A percentile compares a stretch with the other conserved stretches of the same genome.
Evolutionary conservation across 805 yeast genomes (phyloP).

Genomic region (Candida piceae): DNA sequence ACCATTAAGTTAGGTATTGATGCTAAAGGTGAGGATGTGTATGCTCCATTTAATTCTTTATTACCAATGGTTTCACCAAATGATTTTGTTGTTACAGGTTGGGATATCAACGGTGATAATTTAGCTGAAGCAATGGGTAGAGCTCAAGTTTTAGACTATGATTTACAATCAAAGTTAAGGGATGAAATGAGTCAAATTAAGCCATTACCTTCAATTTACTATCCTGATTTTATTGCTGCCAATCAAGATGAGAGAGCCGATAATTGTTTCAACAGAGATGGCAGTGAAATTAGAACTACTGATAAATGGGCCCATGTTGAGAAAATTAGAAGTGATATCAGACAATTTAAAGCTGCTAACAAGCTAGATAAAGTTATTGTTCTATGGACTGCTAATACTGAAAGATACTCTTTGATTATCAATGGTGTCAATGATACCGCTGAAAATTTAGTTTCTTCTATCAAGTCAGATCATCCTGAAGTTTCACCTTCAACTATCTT

Average conservation of each 20-base stretch:
- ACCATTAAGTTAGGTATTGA: slow-evolving; percentile 89
- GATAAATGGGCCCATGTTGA: slow-evolving; percentile 90
- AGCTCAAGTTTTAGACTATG: slow-evolving; percentile 81
- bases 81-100: slow-evolving; percentile 85
- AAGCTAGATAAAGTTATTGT: slow-evolving; percentile 81
- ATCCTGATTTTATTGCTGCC: slow-evolving; percentile 95
- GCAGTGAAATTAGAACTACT: slow-evolving; percentile 45
- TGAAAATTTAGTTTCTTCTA: slow-evolving; percentile 66
- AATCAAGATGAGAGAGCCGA: slow-evolving; percentile 91
- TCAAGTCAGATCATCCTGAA: slow-evolving; percentile 76
- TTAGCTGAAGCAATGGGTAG: slow-evolving; percentile 77
- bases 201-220: slow-evolving; percentile 84
- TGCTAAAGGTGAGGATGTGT: slow-evolving; percentile 74
- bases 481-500: slow-evolving; percentile 90
- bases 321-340: slow-evolving; percentile 77
- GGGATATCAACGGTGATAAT: slow-evolving; percentile 82
- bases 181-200: slow-evolving; percentile 53
- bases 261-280: slow-evolving; percentile 62
- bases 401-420: slow-evolving; percentile 73
- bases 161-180: slow-evolving; percentile 70
- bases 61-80: slow-evolving; percentile 88
- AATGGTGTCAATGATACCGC: slow-evolving; percentile 85
- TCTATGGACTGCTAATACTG: slow-evolving; percentile 97
- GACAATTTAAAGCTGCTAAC: slow-evolving; percentile 67
- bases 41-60: slow-evolving; percentile 85